Evolutionary conservation across 306 rosid genomes (phyloP), one percentile per base, ranked within the genome.

Genomic region (Acacia acuminata): DNA sequence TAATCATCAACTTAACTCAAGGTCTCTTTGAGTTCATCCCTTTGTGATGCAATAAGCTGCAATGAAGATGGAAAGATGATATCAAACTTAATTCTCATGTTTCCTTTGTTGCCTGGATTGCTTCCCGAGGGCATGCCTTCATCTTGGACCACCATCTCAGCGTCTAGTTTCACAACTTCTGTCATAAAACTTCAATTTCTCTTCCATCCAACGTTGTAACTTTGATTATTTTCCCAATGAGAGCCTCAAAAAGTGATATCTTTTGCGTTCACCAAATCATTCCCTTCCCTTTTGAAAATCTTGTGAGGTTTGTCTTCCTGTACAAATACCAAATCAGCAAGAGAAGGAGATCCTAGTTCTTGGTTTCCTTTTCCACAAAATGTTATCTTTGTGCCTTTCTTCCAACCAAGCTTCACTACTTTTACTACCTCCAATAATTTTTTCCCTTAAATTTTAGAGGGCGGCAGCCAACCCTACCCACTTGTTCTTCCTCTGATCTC

Each of bases 101-200:
- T 88, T 53, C 98, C 98, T 77, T 85, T 94, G 86, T 85, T 88
- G 65, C 79, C 77, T 63, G 90, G 92, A 32, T 92, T 91, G 83
- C 90, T 91, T 13, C 93, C 60, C 78, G 83, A 68, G 16, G 97
- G 98, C 98, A 90, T 94, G 61, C 97, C 97, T 80, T 94, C 97
- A 70, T 89, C 87, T 30, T 87, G 76, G 74, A 92, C 66, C 60
- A 89, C 84, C 5, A 86, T 65, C 79, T 86, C 91, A 75, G 79
- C 74, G 40, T 91, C 91, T 6, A 96, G 96, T 75, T 82, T 91
- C 45, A 92, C 90, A 60, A 91, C 85, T 80, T 91, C 90, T 14
- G 89, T 88, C 17, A 88, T 74, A 20, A 77, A 42, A 88, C 70
- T 17, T 82, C 71, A 65, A 94, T 86, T 20, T 53, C 47, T 86